phyloP scores from a whole-genome alignment of 1,139 yeast species.

The Zygosaccharomyces pseudobailii region DNA sequence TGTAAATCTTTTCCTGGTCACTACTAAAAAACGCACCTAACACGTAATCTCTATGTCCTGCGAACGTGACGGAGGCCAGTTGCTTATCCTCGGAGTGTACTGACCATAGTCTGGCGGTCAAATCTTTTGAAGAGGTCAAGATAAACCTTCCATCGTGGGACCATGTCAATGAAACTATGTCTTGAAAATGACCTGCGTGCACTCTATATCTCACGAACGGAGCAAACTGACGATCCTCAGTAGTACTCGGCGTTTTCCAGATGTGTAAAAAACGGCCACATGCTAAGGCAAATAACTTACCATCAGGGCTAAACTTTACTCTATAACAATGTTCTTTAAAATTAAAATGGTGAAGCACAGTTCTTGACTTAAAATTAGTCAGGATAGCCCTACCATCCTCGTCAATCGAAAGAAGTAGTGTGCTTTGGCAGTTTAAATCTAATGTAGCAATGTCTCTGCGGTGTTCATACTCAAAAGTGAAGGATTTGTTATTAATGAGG shows the following conservation, averaged over 20 bases:
- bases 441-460: constrained; percentile 75
- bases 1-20: constrained; percentile 82
- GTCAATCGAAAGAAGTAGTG: constrained; percentile 80
- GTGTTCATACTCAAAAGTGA: constrained; percentile 89
- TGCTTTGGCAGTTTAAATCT: constrained; percentile 78
- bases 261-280: constrained; percentile 79
- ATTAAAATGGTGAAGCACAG: constrained; percentile 92
- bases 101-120: constrained; percentile 85
- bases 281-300: constrained; percentile 81
- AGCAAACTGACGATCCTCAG: constrained; percentile 81
- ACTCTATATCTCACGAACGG: constrained; percentile 90
- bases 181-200: constrained; percentile 90
- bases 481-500: constrained; percentile 75
- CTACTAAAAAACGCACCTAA: constrained; percentile 79
- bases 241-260: constrained; percentile 83
- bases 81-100: constrained; percentile 66
- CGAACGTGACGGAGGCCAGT: constrained; percentile 72
- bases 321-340: constrained; percentile 76
- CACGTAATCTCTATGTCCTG: constrained; percentile 91
- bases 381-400: constrained; percentile 90
- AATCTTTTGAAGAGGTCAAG: constrained; percentile 80
- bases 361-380: constrained; percentile 76
- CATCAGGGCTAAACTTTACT: constrained; percentile 84
- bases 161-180: constrained; percentile 78
- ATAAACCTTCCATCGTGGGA: constrained; percentile 85